These are phyloP conservation scores for Mayamaea pseudoterrestris DNA, from an alignment of 108 stramenopile genomes.

Conservation along the genomic window DNA sequence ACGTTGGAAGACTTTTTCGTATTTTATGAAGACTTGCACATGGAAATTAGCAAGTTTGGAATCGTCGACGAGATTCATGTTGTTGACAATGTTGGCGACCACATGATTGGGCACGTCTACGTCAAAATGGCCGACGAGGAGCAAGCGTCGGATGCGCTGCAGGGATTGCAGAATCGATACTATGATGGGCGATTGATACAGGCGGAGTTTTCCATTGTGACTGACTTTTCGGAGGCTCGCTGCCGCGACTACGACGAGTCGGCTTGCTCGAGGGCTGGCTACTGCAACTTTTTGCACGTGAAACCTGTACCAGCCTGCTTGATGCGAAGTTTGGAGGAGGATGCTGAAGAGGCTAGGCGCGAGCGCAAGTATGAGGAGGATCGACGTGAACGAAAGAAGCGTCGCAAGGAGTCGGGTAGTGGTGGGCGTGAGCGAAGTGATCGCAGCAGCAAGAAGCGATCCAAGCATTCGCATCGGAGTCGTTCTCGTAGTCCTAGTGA, in stretches of 20 bases:
- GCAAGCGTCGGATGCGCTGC: slow-evolving; percentile 84
- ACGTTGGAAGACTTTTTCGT: slow-evolving; percentile 76
- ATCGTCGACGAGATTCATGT: slow-evolving; percentile 88
- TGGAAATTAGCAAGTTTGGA: slow-evolving; percentile 91
- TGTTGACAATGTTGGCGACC: slow-evolving; percentile 97
- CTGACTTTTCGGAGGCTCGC: slow-evolving; percentile 91
- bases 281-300: slow-evolving; percentile 98
- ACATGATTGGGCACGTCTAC: slow-evolving; percentile 95
- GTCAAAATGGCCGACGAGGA: slow-evolving; percentile 93
- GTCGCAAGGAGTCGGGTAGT: slow-evolving; percentile 5
- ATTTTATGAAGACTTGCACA: slow-evolving; percentile 66
- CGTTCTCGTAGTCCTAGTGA: too few species aligned
- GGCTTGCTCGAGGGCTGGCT: slow-evolving; percentile 77
- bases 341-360: slow-evolving; percentile 49
- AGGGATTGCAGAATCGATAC: slow-evolving; percentile 82
- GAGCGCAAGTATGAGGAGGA: slow-evolving; percentile 16
- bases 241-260: slow-evolving; percentile 90
- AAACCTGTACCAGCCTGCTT: slow-evolving; percentile 67
- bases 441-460: too few species aligned
- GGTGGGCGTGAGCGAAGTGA: too few species aligned
- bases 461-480: too few species aligned
- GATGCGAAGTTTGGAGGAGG: slow-evolving; percentile 63
- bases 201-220: slow-evolving; percentile 91
- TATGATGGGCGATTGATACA: slow-evolving; percentile 85
- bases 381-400: not conserved